Percentiles rank a stretch among this genome's conserved stretches.
Evolutionary conservation across 2,329 filamentous ascomycete genomes (phyloP).

Genomic region (Nemania sp.): DNA sequence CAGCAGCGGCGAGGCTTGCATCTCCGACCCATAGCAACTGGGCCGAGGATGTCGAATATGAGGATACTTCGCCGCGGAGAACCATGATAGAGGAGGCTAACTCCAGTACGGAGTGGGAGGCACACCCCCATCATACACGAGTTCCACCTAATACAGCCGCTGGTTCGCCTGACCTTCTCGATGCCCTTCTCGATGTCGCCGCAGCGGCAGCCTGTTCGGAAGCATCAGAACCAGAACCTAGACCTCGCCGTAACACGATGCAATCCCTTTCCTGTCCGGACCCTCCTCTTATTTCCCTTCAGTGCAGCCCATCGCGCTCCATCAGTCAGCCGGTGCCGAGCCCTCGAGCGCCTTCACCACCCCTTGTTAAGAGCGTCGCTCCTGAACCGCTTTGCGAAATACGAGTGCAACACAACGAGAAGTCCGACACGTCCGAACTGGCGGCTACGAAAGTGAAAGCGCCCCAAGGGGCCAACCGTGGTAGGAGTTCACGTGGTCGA

Average conservation of each 20-base stretch:
- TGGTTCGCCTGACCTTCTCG: slow-evolving; percentile 23
- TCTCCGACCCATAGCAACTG: slow-evolving; percentile 32
- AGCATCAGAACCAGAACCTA: slow-evolving; percentile 24
- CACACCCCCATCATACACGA: slow-evolving; percentile 10
- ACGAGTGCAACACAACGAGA: slow-evolving; percentile 2
- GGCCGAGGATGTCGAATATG: slow-evolving; percentile 39
- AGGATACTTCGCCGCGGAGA: slow-evolving; percentile 14
- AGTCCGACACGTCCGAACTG: slow-evolving; percentile 5
- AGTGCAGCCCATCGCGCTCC: slow-evolving; percentile 34
- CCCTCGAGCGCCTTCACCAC: slow-evolving; percentile 11
- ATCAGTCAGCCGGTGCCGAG: slow-evolving; percentile 34
- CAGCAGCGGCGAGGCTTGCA: slow-evolving; percentile 21
- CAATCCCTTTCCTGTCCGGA: slow-evolving; percentile 37
- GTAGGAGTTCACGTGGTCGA: slow-evolving; percentile 32
- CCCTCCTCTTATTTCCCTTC: slow-evolving; percentile 23
- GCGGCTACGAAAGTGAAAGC: slow-evolving; percentile 11
- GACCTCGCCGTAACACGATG: slow-evolving; percentile 35
- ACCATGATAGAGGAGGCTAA: slow-evolving; percentile 17
- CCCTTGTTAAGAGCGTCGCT: neutral
- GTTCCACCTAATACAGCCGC: slow-evolving; percentile 24
- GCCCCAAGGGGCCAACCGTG: slow-evolving; percentile 22
- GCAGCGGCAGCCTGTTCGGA: slow-evolving; percentile 14
- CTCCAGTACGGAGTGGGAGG: slow-evolving; percentile 23
- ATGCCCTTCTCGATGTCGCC: slow-evolving; percentile 16
- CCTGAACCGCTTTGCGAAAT: neutral